phyloP scores from a whole-genome alignment of 768 basidiomycete species.

The Rhizopogon vesiculosus region DNA sequence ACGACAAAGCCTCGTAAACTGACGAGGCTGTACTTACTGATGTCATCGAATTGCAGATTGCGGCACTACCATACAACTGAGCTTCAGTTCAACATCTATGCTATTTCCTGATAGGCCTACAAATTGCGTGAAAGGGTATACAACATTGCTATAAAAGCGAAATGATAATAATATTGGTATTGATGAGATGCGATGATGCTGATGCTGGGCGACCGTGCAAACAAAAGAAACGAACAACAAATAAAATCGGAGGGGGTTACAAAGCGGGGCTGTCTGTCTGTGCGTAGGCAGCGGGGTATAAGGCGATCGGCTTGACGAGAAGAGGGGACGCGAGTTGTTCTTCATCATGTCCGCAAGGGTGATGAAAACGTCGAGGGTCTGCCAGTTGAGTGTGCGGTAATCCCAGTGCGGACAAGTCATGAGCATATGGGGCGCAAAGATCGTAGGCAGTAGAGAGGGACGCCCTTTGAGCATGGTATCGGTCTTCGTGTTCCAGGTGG shows the following conservation, averaged over 20 bases:
- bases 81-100: too few species aligned
- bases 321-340: constrained; percentile 10
- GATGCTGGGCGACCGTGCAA: not conserved
- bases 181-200: not conserved
- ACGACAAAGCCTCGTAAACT: not conserved
- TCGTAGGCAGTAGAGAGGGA: constrained; percentile 2
- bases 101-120: too few species aligned
- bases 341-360: constrained; percentile 4
- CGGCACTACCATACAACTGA: too few species aligned
- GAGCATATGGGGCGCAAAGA: not conserved
- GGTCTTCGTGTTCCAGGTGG: constrained; percentile 7
- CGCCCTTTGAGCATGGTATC: constrained; percentile 7
- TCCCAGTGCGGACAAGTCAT: constrained; percentile 4
- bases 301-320: constrained; percentile 23
- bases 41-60: too few species aligned
- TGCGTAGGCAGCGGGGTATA: constrained; percentile 22
- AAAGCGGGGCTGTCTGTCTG: constrained; percentile 9
- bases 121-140: not conserved
- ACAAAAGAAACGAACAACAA: not conserved
- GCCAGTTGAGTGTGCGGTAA: not conserved
- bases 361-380: not conserved
- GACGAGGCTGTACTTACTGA: too few species aligned
- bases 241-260: not conserved
- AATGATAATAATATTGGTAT: not conserved
- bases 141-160: not conserved